Evolutionary conservation across 495 filamentous ascomycete genomes (phyloP), one percentile per base, ranked within the genome.

Genomic region (Echria macrotheca): DNA sequence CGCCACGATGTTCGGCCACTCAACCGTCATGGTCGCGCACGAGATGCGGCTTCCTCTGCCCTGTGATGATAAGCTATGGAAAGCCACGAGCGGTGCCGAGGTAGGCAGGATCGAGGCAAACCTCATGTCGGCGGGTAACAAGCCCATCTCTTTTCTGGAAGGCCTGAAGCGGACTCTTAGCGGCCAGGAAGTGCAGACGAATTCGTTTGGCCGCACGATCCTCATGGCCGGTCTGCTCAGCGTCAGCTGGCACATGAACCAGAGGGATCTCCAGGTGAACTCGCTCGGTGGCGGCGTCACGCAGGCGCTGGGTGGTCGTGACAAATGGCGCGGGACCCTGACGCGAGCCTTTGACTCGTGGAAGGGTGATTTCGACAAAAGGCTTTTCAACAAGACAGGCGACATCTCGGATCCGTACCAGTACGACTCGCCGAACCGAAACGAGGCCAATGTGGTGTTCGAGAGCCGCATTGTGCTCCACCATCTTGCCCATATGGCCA

Each of bases 1-100:
- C 68, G 90, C 91, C 3, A 96, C 89, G 33, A 96, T 98, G 87
- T 98, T 97, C 67, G 93, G 93, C 0, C 93, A 98, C 65, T 91
- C 90, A 14, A 91, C 89, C 2, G 91, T 93, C 24, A 95, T 97
- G 90, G 90, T 95, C 11, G 90, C 93, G 3, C 90, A 96, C 63
- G 93, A 98, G 69, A 87, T 98, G 74, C 83, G 88, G 18, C 73
- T 97, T 8, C 88, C 93, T 1, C 70, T 98, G 21, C 93, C 93
- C 10, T 97, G 93, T 60, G 93, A 97, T 56, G 93, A 97, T 63
- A 80, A 85, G 21, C 68, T 96, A 18, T 98, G 93, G 93, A 88
- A 89, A 31, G 93, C 93, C 19, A 90, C 85, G 9, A 95, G 84
- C 61, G 85, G 86, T 41, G 78, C 84, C 2, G 94, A 97, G 63